These are phyloP conservation scores for Aspergillus pseudoterreus DNA, from an alignment of 2,329 filamentous ascomycete genomes.

Conservation along the genomic window DNA sequence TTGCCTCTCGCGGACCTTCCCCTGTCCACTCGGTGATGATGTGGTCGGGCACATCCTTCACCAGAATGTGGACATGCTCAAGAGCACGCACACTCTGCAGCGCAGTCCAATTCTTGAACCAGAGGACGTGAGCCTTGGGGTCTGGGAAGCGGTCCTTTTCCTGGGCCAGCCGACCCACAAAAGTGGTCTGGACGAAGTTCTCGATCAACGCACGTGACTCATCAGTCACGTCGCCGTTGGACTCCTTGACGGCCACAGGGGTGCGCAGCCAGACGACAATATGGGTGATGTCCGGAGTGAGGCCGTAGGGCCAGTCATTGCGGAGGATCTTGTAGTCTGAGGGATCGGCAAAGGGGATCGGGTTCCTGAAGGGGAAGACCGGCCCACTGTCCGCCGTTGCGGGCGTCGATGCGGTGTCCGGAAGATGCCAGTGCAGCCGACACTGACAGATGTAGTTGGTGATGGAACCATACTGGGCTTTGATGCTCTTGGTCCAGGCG, in stretches of 20 bases:
- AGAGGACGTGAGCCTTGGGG: constrained; percentile 49
- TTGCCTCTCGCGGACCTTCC: constrained; percentile 17
- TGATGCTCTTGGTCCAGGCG: constrained; percentile 54
- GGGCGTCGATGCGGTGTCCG: constrained; percentile 17
- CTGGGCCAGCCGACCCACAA: constrained; percentile 42
- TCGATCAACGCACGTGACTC: constrained; percentile 48
- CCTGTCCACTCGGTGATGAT: constrained; percentile 45
- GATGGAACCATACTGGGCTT: constrained; percentile 53
- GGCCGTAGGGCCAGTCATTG: constrained; percentile 64
- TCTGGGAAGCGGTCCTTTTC: constrained; percentile 30
- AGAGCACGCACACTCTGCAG: constrained; percentile 59
- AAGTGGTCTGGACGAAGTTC: constrained; percentile 48
- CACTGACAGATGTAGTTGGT: constrained; percentile 55
- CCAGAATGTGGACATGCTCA: constrained; percentile 56
- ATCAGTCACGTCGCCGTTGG: constrained; percentile 49
- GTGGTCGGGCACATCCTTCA: constrained; percentile 46
- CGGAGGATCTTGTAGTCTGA: constrained; percentile 54
- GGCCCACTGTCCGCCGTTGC: constrained; percentile 26
- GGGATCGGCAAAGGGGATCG: constrained; percentile 51
- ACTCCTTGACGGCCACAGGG: constrained; percentile 44
- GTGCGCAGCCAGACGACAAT: constrained; percentile 57
- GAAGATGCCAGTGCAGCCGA: constrained; percentile 51
- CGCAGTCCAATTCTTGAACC: constrained; percentile 63
- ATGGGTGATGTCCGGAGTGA: constrained; percentile 53
- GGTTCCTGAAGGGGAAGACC: constrained; percentile 43